Evolutionary conservation across 192 early-diverging fungal genomes (phyloP), one percentile per base, ranked within the genome.

Genomic region (Ambispora gerdemannii): DNA sequence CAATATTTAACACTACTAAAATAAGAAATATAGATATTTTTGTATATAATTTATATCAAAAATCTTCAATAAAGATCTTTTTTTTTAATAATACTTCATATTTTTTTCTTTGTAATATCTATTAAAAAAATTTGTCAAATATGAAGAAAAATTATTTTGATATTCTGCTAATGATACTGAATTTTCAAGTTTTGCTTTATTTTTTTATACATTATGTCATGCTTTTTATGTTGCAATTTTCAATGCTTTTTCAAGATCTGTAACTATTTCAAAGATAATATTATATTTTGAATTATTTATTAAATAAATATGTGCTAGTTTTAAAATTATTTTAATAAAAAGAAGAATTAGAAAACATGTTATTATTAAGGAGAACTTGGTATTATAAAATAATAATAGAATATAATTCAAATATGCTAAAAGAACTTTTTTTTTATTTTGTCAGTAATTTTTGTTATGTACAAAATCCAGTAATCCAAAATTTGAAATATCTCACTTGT

Each of bases 1-100:
- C 2, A n/a, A 61, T 7, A 33, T 15, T 2, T 27, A 61, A 61
- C 27, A 31, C 10, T 33, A 61, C 33, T n/a, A 31, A 61, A 0
- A 61, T 32, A 28, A 61, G 28, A 61, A 31, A 61, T 27, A 61
- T 31, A 31, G n/a, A 19, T 27, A 31, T 61, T 61, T 61, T 61
- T 27, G 19, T 61, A 34, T n/a, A n/a, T n/a, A n/a, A n/a, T n/a
- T n/a, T n/a, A n/a, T 33, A 33, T 15, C 33, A 61, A 31, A 10
- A 10, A 19, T 25, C 27, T 61, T 0, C 13, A 61, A 61, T 31
- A 4, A 11, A 32, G 1, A 31, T 11, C 6, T 61, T 1, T 10
- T 8, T 33, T 33, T 28, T 0, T n/a, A n/a, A 32, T 17, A 2
- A 61, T 11, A 0, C 11, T 8, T 27, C 3, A 27, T 61, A 31